A percentile compares a stretch with the other conserved stretches of the same genome.
Conservation (phyloP, 1,139 yeast species). For the Magnusiomyces suaveolens region DNA sequence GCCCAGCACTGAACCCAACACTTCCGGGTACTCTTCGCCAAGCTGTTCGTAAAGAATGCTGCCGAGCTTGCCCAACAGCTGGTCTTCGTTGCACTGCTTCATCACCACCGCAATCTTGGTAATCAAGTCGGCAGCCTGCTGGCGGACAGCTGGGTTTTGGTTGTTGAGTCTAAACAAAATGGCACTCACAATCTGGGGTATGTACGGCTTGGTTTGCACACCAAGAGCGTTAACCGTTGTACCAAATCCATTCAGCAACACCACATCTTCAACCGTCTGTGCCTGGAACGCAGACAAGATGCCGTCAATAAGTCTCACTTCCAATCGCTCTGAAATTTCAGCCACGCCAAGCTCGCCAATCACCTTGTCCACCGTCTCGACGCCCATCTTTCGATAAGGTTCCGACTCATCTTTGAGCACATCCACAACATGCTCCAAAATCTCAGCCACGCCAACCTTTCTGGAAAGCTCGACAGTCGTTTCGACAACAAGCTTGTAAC, state of each 20-base stretch:
- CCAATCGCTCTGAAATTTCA: conserved; percentile 50
- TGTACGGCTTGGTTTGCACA: conserved; percentile 59
- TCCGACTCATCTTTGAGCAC: conserved; percentile 77
- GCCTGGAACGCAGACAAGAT: conserved; percentile 77
- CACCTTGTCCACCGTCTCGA: conserved; percentile 53
- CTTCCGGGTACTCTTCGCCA: conserved; percentile 94
- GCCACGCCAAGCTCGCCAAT: conserved; percentile 40
- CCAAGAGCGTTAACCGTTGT: conserved; percentile 60
- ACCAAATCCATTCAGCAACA: conserved; percentile 57
- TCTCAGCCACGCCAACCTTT: conserved; percentile 55
- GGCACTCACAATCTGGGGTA: conserved; percentile 66
- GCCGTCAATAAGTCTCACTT: conserved; percentile 68
- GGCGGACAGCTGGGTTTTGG: conserved; percentile 62
- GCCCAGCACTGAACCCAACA: conserved; percentile 70
- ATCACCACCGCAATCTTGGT: conserved; percentile 59
- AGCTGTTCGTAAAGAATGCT: conserved; percentile 78
- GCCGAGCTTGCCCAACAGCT: conserved; percentile 55
- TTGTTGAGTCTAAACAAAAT: conserved; percentile 67
- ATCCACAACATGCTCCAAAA: conserved; percentile 49
- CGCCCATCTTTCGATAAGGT: conserved; percentile 67
- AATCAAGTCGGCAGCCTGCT: conserved; percentile 78
- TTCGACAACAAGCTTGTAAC: conserved; percentile 55
- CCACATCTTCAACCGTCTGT: conserved; percentile 47
- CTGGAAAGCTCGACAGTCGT: conserved; percentile 62
- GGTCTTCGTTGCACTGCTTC: conserved; percentile 56